These are phyloP conservation scores for Aureobasidium sp. DNA, from an alignment of 2,329 filamentous ascomycete genomes.

Conservation along the genomic window DNA sequence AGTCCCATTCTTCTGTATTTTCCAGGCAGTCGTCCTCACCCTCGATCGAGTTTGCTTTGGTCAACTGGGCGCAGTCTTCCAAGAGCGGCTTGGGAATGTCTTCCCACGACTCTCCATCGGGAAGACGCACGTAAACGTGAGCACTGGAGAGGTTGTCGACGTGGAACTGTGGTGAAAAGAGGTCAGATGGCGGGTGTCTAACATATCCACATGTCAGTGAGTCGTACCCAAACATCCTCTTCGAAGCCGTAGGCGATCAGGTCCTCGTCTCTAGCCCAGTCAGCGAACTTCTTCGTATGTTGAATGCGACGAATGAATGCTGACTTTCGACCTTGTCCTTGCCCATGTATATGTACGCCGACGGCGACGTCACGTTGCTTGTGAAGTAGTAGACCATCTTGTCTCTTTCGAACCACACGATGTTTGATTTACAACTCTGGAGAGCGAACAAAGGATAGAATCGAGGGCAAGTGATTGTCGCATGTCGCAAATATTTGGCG, in stretches of 20 bases:
- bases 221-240: constrained; percentile 82
- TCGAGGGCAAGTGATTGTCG: background rate
- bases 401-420: background rate
- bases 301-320: constrained; percentile 24
- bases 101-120: constrained; percentile 75
- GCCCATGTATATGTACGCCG: constrained; percentile 88
- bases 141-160: constrained; percentile 95
- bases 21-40: constrained; percentile 39
- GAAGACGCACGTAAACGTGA: constrained; percentile 86
- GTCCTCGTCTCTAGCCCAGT: constrained; percentile 67
- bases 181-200: background rate
- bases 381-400: constrained; percentile 93
- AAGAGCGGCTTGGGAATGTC: constrained; percentile 65
- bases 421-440: background rate
- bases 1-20: background rate
- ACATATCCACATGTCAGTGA: background rate
- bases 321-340: constrained; percentile 99
- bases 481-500: background rate
- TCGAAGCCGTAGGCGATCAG: constrained; percentile 91
- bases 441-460: background rate
- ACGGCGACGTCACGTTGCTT: constrained; percentile 70
- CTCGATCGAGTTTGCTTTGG: constrained; percentile 98
- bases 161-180: constrained; percentile 59
- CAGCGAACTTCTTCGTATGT: constrained; percentile 18
- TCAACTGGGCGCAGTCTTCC: constrained; percentile 87